Percentiles rank a stretch among this genome's conserved stretches.
These are phyloP conservation scores for Naganishia onofrii DNA, from an alignment of 768 basidiomycete species.

Conservation along the genomic window DNA sequence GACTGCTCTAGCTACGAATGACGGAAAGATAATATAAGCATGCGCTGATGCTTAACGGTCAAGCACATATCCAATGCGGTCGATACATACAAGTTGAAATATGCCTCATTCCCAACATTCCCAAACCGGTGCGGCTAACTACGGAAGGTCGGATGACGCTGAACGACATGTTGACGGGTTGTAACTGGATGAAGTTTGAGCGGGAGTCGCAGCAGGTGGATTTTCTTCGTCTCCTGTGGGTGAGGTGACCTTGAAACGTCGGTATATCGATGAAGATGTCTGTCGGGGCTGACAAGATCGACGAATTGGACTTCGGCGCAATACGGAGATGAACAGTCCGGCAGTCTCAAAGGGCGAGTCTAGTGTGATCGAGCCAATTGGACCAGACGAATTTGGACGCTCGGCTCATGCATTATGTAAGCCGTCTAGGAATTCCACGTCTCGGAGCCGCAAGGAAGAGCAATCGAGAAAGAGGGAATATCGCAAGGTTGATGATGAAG, in stretches of 20 bases:
- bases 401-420: neutral
- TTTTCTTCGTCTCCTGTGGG: no score
- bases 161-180: constrained; percentile 10
- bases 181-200: neutral
- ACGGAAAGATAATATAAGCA: neutral
- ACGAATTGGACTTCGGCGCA: constrained; percentile 3
- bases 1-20: constrained; percentile 11
- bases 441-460: neutral
- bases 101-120: constrained; percentile 24
- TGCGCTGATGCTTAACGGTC: neutral
- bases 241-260: neutral
- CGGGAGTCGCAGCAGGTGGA: neutral
- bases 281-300: constrained; percentile 11
- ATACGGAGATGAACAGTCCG: constrained; percentile 8
- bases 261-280: constrained; percentile 13
- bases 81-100: constrained; percentile 28
- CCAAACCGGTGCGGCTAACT: constrained; percentile 26
- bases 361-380: constrained; percentile 15
- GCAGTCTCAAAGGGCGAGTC: neutral
- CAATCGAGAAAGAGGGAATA: neutral
- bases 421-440: neutral
- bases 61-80: neutral
- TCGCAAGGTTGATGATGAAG: neutral
- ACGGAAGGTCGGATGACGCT: constrained; percentile 20
- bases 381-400: neutral